phyloP scores from a whole-genome alignment of 805 yeast genomes.

The Wickerhamiella siamensis region DNA sequence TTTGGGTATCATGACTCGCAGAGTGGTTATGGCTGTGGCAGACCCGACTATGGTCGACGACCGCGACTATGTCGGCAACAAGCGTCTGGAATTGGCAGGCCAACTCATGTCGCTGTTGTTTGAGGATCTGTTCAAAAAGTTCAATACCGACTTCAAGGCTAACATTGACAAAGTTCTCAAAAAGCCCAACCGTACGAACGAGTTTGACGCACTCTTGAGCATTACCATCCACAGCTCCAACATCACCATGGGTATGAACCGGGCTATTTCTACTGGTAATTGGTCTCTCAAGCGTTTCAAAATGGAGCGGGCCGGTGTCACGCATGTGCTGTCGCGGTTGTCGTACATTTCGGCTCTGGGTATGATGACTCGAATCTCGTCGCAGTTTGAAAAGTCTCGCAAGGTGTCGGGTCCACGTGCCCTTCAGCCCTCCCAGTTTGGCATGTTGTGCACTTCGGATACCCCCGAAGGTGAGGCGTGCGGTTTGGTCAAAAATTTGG shows the following conservation, averaged over 20 bases:
- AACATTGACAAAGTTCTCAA: slow-evolving; percentile 86
- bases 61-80: slow-evolving; percentile 96
- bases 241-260: slow-evolving; percentile 83
- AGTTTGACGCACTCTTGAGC: slow-evolving; percentile 82
- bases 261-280: slow-evolving; percentile 97
- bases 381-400: slow-evolving; percentile 96
- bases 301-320: slow-evolving; percentile 99
- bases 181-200: slow-evolving; percentile 88
- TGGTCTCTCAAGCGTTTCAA: slow-evolving; percentile 98
- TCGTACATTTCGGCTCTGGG: slow-evolving; percentile 92
- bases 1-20: slow-evolving; percentile 90
- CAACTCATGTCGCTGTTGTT: slow-evolving; percentile 88
- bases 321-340: slow-evolving; percentile 83
- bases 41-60: slow-evolving; percentile 95
- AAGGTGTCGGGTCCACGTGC: slow-evolving; percentile 99
- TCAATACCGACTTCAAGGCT: slow-evolving; percentile 87
- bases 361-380: slow-evolving; percentile 98
- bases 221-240: slow-evolving; percentile 86
- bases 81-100: slow-evolving; percentile 92
- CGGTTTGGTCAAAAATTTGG: slow-evolving; percentile 93
- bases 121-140: slow-evolving; percentile 94
- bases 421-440: slow-evolving; percentile 95
- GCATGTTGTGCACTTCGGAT: slow-evolving; percentile 97
- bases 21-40: slow-evolving; percentile 90
- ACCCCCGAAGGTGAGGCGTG: slow-evolving; percentile 99